Percentiles rank a stretch among this genome's conserved stretches.
Evolutionary conservation across 495 filamentous ascomycete genomes (phyloP).

Genomic region (Trichoderma orchidacearum): DNA sequence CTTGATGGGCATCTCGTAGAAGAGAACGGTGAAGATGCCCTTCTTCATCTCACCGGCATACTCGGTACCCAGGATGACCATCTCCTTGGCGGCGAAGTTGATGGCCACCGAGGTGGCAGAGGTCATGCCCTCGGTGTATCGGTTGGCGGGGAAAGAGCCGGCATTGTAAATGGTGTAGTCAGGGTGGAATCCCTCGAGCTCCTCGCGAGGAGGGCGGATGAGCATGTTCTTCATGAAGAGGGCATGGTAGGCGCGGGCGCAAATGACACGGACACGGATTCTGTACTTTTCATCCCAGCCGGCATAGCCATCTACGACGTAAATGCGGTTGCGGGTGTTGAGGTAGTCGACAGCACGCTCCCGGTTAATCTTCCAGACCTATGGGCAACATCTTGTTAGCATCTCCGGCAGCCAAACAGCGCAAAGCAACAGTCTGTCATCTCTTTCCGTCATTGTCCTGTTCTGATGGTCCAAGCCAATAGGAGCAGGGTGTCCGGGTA

Average conservation of each 20-base stretch:
- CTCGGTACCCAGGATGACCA: slow-evolving; percentile 98
- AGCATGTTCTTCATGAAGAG: slow-evolving; percentile 99
- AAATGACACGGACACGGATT: slow-evolving; percentile 95
- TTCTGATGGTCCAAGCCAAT: not conserved
- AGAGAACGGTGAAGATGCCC: slow-evolving; percentile 96
- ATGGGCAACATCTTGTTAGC: not conserved
- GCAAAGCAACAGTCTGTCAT: not conserved
- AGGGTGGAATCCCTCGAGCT: slow-evolving; percentile 93
- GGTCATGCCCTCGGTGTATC: slow-evolving; percentile 97
- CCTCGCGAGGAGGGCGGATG: slow-evolving; percentile 78
- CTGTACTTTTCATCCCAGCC: slow-evolving; percentile 98
- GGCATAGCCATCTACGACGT: slow-evolving; percentile 93
- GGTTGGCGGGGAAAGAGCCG: slow-evolving; percentile 94
- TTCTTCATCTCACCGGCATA: slow-evolving; percentile 99
- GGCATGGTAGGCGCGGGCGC: slow-evolving; percentile 97
- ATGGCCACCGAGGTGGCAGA: slow-evolving; percentile 64
- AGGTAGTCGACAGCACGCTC: slow-evolving; percentile 98
- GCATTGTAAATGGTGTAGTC: slow-evolving; percentile 99
- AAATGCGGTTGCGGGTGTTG: slow-evolving; percentile 97
- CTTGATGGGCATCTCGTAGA: slow-evolving; percentile 99
- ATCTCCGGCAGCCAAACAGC: no score
- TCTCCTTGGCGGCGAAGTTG: slow-evolving; percentile 69
- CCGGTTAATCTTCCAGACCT: slow-evolving; percentile 99
- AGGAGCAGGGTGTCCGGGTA: no score
- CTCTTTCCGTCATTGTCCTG: not conserved